Conservation (phyloP, 257 asterid species). For the Solanum ossicruentum region DNA sequence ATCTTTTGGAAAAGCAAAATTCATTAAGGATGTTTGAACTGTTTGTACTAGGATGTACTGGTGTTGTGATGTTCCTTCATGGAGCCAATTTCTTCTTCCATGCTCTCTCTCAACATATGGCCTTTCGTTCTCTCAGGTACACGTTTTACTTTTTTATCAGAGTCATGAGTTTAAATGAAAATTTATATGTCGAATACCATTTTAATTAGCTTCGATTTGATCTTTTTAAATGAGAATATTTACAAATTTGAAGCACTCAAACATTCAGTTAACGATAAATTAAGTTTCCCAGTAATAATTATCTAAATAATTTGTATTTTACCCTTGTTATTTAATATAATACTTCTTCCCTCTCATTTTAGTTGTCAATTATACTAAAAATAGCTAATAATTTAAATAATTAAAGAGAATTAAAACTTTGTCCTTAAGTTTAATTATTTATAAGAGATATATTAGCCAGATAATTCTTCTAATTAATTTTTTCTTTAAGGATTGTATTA, state of each 20-base stretch:
- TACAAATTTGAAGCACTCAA: neutral
- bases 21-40: constrained; percentile 29
- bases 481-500: too few species aligned
- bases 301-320: too few species aligned
- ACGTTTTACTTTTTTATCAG: neutral
- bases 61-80: constrained; percentile 57
- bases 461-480: too few species aligned
- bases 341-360: too few species aligned
- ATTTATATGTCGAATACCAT: neutral
- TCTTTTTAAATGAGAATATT: neutral
- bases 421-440: too few species aligned
- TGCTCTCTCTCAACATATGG: constrained; percentile 29
- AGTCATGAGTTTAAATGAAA: neutral
- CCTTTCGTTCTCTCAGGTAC: constrained; percentile 44
- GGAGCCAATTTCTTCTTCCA: constrained; percentile 53
- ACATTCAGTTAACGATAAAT: neutral
- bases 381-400: too few species aligned
- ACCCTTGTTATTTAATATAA: too few species aligned
- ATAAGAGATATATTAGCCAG: too few species aligned
- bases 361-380: too few species aligned
- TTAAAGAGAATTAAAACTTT: too few species aligned
- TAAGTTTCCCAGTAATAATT: neutral
- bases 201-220: neutral
- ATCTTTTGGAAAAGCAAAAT: neutral
- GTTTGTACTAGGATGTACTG: constrained; percentile 56